Conservation (phyloP, 768 basidiomycete genomes). For the Leccinum boreale region DNA sequence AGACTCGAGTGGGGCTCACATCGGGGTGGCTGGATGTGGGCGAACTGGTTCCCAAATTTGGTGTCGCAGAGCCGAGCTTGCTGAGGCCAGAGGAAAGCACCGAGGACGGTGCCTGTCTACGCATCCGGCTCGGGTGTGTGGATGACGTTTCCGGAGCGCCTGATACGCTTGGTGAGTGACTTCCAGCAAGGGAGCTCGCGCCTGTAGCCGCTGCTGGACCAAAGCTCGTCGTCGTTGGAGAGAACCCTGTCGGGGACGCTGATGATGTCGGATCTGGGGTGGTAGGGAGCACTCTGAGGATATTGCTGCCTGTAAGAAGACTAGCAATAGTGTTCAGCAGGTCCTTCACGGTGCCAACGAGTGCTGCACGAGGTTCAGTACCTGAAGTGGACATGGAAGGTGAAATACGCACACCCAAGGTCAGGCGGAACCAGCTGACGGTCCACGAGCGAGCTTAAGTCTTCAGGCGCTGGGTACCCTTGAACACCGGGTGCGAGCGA, state of each 20-base stretch:
- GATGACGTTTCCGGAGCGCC: constrained; percentile 1
- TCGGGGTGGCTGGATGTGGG: not conserved
- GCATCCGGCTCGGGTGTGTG: not conserved
- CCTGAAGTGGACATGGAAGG: not conserved
- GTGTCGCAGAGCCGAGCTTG: not conserved
- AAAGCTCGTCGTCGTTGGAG: not conserved
- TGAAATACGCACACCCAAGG: not conserved
- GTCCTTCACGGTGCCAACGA: not conserved
- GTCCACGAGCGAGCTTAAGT: not conserved
- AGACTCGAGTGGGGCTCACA: not conserved
- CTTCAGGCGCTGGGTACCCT: constrained; percentile 14
- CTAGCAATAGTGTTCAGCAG: not conserved
- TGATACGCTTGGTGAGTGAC: not conserved
- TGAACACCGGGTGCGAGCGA: constrained; percentile 13
- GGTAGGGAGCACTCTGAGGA: not conserved
- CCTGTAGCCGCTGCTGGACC: not conserved
- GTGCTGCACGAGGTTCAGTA: constrained; percentile 5
- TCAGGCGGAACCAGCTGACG: not conserved
- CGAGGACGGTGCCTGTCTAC: constrained; percentile 11
- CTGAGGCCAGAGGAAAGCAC: not conserved
- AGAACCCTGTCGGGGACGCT: not conserved
- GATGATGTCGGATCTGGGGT: not conserved
- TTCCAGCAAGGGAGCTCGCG: not conserved
- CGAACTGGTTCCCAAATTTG: not conserved
- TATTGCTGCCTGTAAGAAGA: not conserved